Base-by-base conservation (phyloP, 768 basidiomycete species). In the Peribolospora baueri region DNA sequence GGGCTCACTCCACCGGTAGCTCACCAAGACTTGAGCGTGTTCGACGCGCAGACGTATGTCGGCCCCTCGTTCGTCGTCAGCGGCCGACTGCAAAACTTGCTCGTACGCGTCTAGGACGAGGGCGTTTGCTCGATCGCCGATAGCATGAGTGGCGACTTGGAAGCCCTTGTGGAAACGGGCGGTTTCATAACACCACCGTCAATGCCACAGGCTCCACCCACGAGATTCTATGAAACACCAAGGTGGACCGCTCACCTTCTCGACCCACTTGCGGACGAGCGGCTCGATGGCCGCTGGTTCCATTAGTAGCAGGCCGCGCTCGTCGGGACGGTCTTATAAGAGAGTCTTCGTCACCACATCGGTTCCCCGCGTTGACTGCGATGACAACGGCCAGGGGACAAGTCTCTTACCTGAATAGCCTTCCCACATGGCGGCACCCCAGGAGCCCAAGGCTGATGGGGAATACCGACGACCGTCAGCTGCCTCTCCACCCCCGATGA, bases 361-460 rank as follows among this genome's bases (percentile, higher is more conserved):
- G 5, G 3, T n/a, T n/a, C 4, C 41, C 11, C 5, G 48, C 48
- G 0, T 4, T 5, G 25, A 25, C 1, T 25, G 1, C 25, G 25
- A 25, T 25, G 25, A 1, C 25, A 25, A 25, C 25, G 25, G 25
- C 25, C 25, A 1, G 25, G 1, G 25, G 25, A 1, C 25, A 38
- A 1, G n/a, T 36, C 9, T 3, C 36, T 50, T 39, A 55, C 57
- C 69, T 0, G 78, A 74, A 65, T 93, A 97, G 13, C 86, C 84
- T 51, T 80, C 74, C 5, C 84, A 68, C 55, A 97, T 72, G 0
- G 91, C 88, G 0, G 91, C 88, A 5, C 91, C 90, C 73, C 83
- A 84, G 2, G 82, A 84, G 0, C 91, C 86, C 4, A 97, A 74
- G 0, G 90, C 90, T 25, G 25, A 25, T 25, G 25, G 25, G 25